Evolutionary conservation across 2,329 filamentous ascomycete species (phyloP), one percentile per base, ranked within the genome.

Genomic region (Aspergillus sp.): DNA sequence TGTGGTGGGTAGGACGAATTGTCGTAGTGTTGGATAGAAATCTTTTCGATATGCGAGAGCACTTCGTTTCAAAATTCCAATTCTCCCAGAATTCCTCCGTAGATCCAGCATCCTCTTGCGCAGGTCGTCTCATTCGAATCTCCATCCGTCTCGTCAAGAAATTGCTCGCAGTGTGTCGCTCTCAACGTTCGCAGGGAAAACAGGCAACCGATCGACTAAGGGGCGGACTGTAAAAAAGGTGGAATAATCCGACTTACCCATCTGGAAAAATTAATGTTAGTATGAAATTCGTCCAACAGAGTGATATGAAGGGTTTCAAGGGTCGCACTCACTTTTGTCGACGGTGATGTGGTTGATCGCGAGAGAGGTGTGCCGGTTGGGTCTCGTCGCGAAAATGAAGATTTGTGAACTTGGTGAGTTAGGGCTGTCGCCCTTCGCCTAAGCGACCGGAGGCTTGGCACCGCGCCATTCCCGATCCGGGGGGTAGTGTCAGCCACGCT

Each of bases 191-290:
- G 64, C 61, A 65, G 45, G 51, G 51, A 54, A 56, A 56, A 60
- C 68, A 58, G 63, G 60, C 62, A 57, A 46, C 54, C 60, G 64
- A 56, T 62, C 65, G 63, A 62, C 63, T 59, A 57, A 52, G 58
- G 55, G 53, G 46, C 57, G 59, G 60, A 65, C 58, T 61, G 63
- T n/a, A n/a, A 53, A 55, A 56, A 51, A 53, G 51, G 26, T 52
- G 58, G 58, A 60, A 64, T 56, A 60, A 19, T 56, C 58, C 54
- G 69, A 79, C 82, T 83, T 80, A 85, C 82, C 82, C 82, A 85
- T 85, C 82, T 85, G 67, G 59, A 64, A 55, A 56, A 52, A 59
- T 45, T 50, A 59, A 51, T 62, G 63, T 68, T 61, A 66, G 66
- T 60, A 62, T 58, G 47, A 58, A 53, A 54, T 53, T 52, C 52